Evolutionary conservation across 371 early-diverging fungal genomes (phyloP), one percentile per base, ranked within the genome.

Genomic region (Chytridium lagenaria): DNA sequence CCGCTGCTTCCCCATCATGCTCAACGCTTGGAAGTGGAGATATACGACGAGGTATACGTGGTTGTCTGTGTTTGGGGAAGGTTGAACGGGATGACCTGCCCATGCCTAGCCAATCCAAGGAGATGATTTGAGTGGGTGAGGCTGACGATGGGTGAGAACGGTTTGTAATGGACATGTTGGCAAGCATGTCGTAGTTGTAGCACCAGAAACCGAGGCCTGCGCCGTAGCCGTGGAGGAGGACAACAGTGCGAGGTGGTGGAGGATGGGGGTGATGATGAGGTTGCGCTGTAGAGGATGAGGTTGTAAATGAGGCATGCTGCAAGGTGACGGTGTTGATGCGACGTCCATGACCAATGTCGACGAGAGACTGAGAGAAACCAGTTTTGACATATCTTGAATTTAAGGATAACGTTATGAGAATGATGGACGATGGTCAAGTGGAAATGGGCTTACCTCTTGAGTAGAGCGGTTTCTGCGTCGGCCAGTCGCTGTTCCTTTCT

Each of bases 181-280:
- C 85, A 28, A 97, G 80, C 55, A 84, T 85, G 67, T 85, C 84
- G 78, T 86, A 93, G 79, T 95, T 96, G 72, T 92, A 82, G 81
- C 90, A 96, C 80, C 91, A 97, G 78, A 93, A 94, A 0, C 94
- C 98, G 15, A 97, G 80, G 23, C 94, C 98, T 22, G 93, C 93
- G 30, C 96, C 96, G 78, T 91, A 97, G 12, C 98, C 98, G 80
- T 97, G 98, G 68, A 91, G 88, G 63, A 96, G 84, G 1, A 95
- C 96, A 39, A 95, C 16, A 44, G 44, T 44, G 7, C 44, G 44
- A 79, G 16, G 57, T 64, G 44, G 70, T 69, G 50, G 66, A 51
- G 7, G 59, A 50, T 44, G 44, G 44, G 44, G 44, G 7, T 44
- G 44, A 44, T 12, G 44, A 19, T 44, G 44, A 44, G n/a, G n/a